Percentiles rank a stretch among this genome's conserved stretches.
phyloP scores from a whole-genome alignment of 2,329 filamentous ascomycete species.

The Cylindrodendrum hubeiense region DNA sequence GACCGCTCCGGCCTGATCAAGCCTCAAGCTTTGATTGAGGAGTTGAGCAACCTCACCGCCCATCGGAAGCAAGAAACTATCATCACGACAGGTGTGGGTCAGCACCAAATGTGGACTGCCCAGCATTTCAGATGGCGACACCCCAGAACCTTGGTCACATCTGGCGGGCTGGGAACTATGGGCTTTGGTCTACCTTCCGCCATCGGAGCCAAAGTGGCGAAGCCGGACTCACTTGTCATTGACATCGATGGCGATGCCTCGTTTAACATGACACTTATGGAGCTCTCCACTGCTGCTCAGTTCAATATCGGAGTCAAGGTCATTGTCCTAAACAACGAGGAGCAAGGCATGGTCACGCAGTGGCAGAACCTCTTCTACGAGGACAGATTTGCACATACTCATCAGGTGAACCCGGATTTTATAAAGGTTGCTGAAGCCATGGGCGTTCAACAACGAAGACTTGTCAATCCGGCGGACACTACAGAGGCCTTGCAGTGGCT shows the following conservation, averaged over 20 bases:
- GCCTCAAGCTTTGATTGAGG: slow-evolving; percentile 92
- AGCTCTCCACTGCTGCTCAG: slow-evolving; percentile 91
- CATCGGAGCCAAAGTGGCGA: slow-evolving; percentile 90
- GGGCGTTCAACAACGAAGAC: slow-evolving; percentile 81
- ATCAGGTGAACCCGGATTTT: slow-evolving; percentile 96
- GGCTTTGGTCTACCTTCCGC: slow-evolving; percentile 94
- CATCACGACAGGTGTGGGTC: slow-evolving; percentile 94
- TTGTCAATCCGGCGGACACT: slow-evolving; percentile 81
- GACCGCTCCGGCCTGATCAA: slow-evolving; percentile 86
- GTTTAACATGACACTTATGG: slow-evolving; percentile 98
- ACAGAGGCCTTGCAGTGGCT: slow-evolving; percentile 87
- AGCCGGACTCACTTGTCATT: slow-evolving; percentile 83
- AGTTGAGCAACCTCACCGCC: slow-evolving; percentile 86
- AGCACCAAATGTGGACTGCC: slow-evolving; percentile 99
- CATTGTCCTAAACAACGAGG: slow-evolving; percentile 94
- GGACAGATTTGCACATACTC: slow-evolving; percentile 91
- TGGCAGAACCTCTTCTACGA: slow-evolving; percentile 99
- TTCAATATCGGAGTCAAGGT: slow-evolving; percentile 98
- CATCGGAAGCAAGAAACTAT: slow-evolving; percentile 85
- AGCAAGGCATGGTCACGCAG: slow-evolving; percentile 98
- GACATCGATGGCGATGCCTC: slow-evolving; percentile 99
- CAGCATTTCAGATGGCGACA: slow-evolving; percentile 97
- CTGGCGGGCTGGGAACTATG: slow-evolving; percentile 89
- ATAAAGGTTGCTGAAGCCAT: slow-evolving; percentile 93
- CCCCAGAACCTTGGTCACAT: slow-evolving; percentile 94